Evolutionary conservation across 108 stramenopile species (phyloP), one percentile per base, ranked within the genome.

Genomic region (Nitzschia sp.): DNA sequence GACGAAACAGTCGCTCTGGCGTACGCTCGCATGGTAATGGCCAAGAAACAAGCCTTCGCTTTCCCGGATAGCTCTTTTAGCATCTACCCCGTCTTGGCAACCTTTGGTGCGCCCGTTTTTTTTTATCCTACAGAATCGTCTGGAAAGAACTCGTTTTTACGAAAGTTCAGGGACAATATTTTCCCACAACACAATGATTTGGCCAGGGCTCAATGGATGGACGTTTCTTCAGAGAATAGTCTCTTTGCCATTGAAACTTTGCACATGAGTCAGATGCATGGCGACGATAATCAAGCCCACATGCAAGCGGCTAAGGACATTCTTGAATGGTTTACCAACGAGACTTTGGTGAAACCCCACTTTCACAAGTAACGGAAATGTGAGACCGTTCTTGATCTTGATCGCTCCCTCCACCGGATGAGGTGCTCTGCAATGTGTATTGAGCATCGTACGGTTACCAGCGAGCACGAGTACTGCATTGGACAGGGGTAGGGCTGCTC

Each of bases 1-100:
- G 61, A 60, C 21, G 78, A 79, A 33, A 70, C 78, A 9, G 55
- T 75, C 8, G 54, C 63, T 21, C 35, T 79, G 34, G 73, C 78
- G 1, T 79, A 58, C 35, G 74, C 74, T 11, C 47, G 78, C 15
- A 36, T 79, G 0, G 61, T 68, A 36, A 65, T 75, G 68, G 78
- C 78, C 1, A 30, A 21, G n/a, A 30, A 21, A 59, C 58, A 59
- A 33, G 23, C 58, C n/a, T 59, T 59, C 35, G 58, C 58, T 18
- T 59, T 27, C 18, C 26, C 58, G 1, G 58, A 59, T 32, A 27
- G 26, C 1, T 59, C 58, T 18, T 59, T 59, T 32, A 17, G 32
- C 15, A 21, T 59, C 13, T 59, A 34, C 3, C 58, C 58, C 15
- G 33, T 21, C 1, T 30, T 59, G 32, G 58, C 58, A 1, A 59